phyloP scores from a whole-genome alignment of 163 green algal genomes.

The Chlorella variabilis region DNA sequence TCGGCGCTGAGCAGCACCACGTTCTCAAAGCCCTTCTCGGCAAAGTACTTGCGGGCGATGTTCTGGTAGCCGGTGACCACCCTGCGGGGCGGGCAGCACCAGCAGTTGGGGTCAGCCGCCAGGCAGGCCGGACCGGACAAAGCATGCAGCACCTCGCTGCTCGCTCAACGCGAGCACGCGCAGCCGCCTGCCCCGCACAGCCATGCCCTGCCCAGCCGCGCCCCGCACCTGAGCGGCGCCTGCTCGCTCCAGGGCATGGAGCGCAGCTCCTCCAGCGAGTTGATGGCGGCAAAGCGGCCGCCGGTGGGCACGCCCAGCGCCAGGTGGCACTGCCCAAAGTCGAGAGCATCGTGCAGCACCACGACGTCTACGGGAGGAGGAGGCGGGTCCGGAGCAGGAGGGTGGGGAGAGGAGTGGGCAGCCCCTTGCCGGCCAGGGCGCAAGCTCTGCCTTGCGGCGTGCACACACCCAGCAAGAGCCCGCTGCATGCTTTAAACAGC shows the following conservation, averaged over 20 bases:
- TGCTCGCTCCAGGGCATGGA: constrained; percentile 69
- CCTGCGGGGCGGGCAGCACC: constrained; percentile 13
- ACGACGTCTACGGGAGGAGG: constrained; percentile 74
- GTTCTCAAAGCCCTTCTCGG: constrained; percentile 87
- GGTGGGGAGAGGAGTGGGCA: neutral
- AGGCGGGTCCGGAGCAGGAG: neutral
- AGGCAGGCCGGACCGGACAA: too few relatives aligned
- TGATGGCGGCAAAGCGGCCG: constrained; percentile 73
- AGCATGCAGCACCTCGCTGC: neutral
- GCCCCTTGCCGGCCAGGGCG: too few relatives aligned
- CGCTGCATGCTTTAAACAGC: too few relatives aligned
- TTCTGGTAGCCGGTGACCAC: constrained; percentile 78
- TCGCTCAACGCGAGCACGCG: neutral
- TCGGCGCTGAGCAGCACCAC: constrained; percentile 89
- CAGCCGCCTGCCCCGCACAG: neutral
- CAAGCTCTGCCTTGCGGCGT: too few relatives aligned
- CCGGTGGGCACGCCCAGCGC: constrained; percentile 89
- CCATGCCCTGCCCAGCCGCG: neutral
- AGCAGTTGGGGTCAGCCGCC: too few relatives aligned
- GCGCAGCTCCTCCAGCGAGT: constrained; percentile 71
- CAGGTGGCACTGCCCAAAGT: constrained; percentile 97
- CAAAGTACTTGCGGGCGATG: constrained; percentile 84
- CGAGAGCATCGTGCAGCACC: constrained; percentile 92
- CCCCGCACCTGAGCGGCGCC: constrained; percentile 56
- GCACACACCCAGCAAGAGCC: too few relatives aligned